These are phyloP conservation scores for Cephaloascus albidus DNA, from an alignment of 805 yeast genomes.

Conservation along the genomic window DNA sequence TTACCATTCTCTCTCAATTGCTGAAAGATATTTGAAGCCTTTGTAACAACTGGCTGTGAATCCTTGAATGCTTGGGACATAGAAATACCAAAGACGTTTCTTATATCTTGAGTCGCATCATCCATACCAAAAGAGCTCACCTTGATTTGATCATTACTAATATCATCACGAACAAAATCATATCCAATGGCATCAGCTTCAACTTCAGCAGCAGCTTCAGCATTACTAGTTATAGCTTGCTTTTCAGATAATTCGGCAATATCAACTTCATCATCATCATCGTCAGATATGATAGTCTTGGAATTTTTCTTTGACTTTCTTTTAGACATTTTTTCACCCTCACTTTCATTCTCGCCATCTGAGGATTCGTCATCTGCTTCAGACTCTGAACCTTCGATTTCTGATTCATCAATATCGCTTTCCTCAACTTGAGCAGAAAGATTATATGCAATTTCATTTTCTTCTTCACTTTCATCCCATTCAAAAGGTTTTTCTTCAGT, in stretches of 20 bases:
- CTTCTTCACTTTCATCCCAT: neutral
- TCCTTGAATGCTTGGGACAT: slow-evolving; percentile 3
- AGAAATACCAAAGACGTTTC: slow-evolving; percentile 4
- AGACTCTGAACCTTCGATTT: slow-evolving; percentile 8
- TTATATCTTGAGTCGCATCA: slow-evolving; percentile 1
- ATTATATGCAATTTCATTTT: neutral
- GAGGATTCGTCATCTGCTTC: slow-evolving; percentile 5
- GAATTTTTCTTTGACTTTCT: slow-evolving; percentile 2
- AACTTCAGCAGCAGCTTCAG: slow-evolving; percentile 12
- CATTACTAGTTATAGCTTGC: too few species aligned
- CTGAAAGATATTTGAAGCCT: slow-evolving; percentile 1
- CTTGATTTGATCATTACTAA: slow-evolving; percentile 8
- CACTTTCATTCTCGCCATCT: slow-evolving; percentile 13
- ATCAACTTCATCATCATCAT: slow-evolving; percentile 8
- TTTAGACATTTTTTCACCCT: slow-evolving; percentile 10
- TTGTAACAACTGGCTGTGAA: slow-evolving; percentile 1
- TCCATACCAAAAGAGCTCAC: slow-evolving; percentile 5
- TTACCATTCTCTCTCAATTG: slow-evolving; percentile 4
- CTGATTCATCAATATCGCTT: slow-evolving; percentile 3
- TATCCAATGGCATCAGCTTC: slow-evolving; percentile 8
- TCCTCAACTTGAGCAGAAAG: slow-evolving; percentile 6
- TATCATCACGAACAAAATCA: slow-evolving; percentile 9
- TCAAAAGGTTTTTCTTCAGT: slow-evolving; percentile 3
- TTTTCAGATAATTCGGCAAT: neutral
- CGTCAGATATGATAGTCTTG: slow-evolving; percentile 6